phyloP scores from a whole-genome alignment of 1,284 basidiomycete species.

The Microbotryum intermedium region DNA sequence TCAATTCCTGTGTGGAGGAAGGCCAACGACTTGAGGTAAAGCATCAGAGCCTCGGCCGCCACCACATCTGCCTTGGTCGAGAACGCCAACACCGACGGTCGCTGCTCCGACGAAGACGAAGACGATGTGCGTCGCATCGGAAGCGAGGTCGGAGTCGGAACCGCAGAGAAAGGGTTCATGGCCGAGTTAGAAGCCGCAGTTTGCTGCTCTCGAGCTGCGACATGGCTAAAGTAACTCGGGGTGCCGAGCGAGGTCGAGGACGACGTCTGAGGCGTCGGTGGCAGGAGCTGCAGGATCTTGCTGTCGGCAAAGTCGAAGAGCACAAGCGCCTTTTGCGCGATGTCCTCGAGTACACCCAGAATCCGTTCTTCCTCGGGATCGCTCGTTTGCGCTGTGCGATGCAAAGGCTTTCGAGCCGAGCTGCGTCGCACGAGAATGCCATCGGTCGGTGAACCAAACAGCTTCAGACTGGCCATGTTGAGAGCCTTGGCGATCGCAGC shows the following conservation, averaged over 20 bases:
- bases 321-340: conserved; percentile 91
- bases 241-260: conserved; percentile 21
- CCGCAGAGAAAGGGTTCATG: conserved; percentile 31
- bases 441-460: conserved; percentile 60
- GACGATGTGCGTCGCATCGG: conserved; percentile 22
- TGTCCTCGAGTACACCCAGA: conserved; percentile 65
- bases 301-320: conserved; percentile 87
- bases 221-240: conserved; percentile 22
- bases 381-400: conserved; percentile 29
- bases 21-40: conserved; percentile 87
- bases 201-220: conserved; percentile 21
- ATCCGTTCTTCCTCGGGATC: conserved; percentile 76
- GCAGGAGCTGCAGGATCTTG: conserved; percentile 59
- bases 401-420: conserved; percentile 27
- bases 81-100: conserved; percentile 30
- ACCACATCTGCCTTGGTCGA: conserved; percentile 36
- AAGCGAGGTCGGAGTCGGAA: conserved; percentile 17
- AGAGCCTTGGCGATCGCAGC: conserved; percentile 60
- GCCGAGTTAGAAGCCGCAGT: conserved; percentile 5
- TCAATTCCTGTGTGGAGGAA: conserved; percentile 89
- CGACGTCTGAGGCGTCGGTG: conserved; percentile 26
- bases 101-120: conserved; percentile 23
- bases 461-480: conserved; percentile 77
- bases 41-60: conserved; percentile 65
- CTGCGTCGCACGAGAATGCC: conserved; percentile 37